Evolutionary conservation across 345 rosid genomes (phyloP).

Genomic region (Ceriops decandra): DNA sequence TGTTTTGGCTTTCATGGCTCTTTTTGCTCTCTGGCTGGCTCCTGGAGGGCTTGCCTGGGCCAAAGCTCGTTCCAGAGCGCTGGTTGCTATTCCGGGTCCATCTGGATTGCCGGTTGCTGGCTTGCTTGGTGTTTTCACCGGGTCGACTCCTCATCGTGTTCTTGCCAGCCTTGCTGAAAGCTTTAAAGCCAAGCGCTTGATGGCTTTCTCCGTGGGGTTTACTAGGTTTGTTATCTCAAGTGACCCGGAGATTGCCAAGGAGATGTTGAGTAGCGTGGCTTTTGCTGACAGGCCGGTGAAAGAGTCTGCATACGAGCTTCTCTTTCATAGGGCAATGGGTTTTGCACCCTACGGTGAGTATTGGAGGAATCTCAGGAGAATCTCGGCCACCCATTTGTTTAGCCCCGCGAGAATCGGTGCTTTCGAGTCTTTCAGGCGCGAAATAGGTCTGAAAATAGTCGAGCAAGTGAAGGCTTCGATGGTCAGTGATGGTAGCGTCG

Average conservation of each 20-base stretch:
- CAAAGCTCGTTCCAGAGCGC: constrained; percentile 22
- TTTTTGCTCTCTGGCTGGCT: constrained; percentile 37
- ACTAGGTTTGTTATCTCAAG: constrained; percentile 68
- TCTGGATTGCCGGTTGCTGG: background rate
- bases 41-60: constrained; percentile 81
- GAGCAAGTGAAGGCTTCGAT: constrained; percentile 26
- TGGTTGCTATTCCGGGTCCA: constrained; percentile 54
- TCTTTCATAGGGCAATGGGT: constrained; percentile 84
- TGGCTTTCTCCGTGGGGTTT: constrained; percentile 83
- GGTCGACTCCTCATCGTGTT: background rate
- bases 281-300: constrained; percentile 82
- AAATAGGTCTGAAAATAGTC: constrained; percentile 51
- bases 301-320: constrained; percentile 79
- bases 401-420: constrained; percentile 58
- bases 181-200: constrained; percentile 19
- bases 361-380: constrained; percentile 83
- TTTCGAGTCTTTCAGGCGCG: constrained; percentile 42
- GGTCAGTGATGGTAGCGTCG: constrained; percentile 37
- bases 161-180: background rate
- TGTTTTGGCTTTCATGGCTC: constrained; percentile 27
- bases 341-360: constrained; percentile 81
- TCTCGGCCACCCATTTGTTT: constrained; percentile 72
- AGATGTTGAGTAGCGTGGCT: constrained; percentile 66
- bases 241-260: constrained; percentile 67
- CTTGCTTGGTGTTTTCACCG: background rate